phyloP scores from a whole-genome alignment of 805 yeast species.

The Starmera dryadoides region DNA sequence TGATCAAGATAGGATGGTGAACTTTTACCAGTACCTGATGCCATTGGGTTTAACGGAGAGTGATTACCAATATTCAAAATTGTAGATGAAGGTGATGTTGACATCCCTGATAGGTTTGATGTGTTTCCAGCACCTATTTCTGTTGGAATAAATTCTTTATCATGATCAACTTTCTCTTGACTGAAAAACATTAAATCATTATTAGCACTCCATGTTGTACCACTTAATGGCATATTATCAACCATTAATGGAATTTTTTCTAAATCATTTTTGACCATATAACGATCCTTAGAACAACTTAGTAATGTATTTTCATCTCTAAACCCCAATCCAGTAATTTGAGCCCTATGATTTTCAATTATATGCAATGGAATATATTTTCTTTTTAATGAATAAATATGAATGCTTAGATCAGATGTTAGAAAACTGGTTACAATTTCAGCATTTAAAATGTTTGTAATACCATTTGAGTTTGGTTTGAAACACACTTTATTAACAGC shows the following conservation, averaged over 20 bases:
- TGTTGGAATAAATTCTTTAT: slow-evolving; percentile 5
- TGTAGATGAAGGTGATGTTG: slow-evolving; percentile 11
- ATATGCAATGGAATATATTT: slow-evolving; percentile 63
- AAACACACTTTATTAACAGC: slow-evolving; percentile 76
- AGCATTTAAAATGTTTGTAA: slow-evolving; percentile 40
- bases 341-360: slow-evolving; percentile 39
- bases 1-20: background rate
- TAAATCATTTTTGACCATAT: slow-evolving; percentile 41
- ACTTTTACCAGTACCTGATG: background rate
- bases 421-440: slow-evolving; percentile 69
- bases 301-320: slow-evolving; percentile 38
- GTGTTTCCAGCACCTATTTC: background rate
- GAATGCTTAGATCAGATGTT: slow-evolving; percentile 59
- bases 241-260: slow-evolving; percentile 32
- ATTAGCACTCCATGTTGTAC: slow-evolving; percentile 53
- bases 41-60: background rate
- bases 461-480: slow-evolving; percentile 37
- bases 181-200: slow-evolving; percentile 44
- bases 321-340: slow-evolving; percentile 53
- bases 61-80: background rate
- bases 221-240: slow-evolving; percentile 43
- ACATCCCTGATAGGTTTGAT: background rate
- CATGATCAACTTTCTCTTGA: slow-evolving; percentile 40
- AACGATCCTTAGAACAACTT: slow-evolving; percentile 45
- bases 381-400: slow-evolving; percentile 63